phyloP scores from a whole-genome alignment of 2,329 filamentous ascomycete genomes.

The Elsinoe ampelina region DNA sequence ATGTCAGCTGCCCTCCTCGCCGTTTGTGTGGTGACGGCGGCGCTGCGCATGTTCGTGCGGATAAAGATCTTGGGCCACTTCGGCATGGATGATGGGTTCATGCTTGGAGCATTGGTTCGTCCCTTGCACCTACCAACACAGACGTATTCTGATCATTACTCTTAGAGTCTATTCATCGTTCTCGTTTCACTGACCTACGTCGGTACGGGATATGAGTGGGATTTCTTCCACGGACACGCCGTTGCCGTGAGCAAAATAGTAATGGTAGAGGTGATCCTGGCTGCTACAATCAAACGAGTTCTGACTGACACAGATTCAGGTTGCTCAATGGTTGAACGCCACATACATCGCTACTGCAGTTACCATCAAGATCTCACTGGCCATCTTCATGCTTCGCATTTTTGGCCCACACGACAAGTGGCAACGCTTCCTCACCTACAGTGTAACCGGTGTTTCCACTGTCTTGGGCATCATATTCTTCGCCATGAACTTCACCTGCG shows the following conservation, averaged over 20 bases:
- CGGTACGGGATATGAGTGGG: slow-evolving; percentile 5
- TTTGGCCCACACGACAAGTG: slow-evolving; percentile 8
- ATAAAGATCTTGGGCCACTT: slow-evolving; percentile 9
- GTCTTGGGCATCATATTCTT: slow-evolving; percentile 8
- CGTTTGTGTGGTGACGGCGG: slow-evolving; percentile 6
- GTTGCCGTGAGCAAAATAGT: slow-evolving; percentile 4
- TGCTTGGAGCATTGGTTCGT: slow-evolving; percentile 11
- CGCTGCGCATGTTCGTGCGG: slow-evolving; percentile 11
- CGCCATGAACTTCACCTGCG: slow-evolving; percentile 13
- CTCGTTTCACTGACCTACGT: slow-evolving; percentile 8
- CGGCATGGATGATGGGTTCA: slow-evolving; percentile 7
- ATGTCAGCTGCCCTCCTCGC: slow-evolving; percentile 10
- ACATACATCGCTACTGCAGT: background rate
- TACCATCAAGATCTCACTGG: slow-evolving; percentile 8
- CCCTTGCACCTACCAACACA: background rate
- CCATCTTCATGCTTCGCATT: slow-evolving; percentile 11
- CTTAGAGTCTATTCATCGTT: slow-evolving; percentile 6
- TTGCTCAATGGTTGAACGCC: slow-evolving; percentile 11
- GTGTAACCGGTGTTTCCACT: background rate
- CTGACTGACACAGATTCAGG: slow-evolving; percentile 10
- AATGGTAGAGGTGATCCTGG: slow-evolving; percentile 6
- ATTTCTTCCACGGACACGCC: slow-evolving; percentile 5
- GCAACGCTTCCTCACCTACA: slow-evolving; percentile 8
- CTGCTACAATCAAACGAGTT: background rate
- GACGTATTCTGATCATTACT: slow-evolving; percentile 5